Evolutionary conservation across 495 filamentous ascomycete species (phyloP).

Genomic region (Trichocladium antarcticum): DNA sequence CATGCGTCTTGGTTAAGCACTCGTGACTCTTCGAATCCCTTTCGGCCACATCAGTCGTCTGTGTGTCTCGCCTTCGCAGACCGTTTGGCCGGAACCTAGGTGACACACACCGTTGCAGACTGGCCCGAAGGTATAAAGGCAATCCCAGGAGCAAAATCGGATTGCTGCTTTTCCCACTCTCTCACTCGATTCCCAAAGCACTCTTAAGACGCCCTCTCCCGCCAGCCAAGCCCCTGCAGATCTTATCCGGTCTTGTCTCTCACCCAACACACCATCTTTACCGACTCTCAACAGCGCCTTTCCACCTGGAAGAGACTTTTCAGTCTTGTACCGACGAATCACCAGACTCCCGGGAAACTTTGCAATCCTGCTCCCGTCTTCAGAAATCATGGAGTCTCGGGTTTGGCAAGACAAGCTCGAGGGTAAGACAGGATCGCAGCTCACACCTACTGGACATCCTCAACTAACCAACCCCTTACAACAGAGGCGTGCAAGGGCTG

Average conservation of each 20-base stretch:
- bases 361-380: background rate
- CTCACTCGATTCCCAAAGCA: background rate
- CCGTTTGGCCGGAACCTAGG: conserved; percentile 7
- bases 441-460: background rate
- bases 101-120: conserved; percentile 5
- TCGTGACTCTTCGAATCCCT: conserved; percentile 28
- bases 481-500: conserved; percentile 46
- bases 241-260: background rate
- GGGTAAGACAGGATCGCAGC: conserved; percentile 5
- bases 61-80: conserved; percentile 15
- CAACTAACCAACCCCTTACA: background rate
- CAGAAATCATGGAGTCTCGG: conserved; percentile 14
- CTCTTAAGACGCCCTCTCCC: background rate
- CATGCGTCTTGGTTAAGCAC: conserved; percentile 16
- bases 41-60: conserved; percentile 30
- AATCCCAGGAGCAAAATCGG: conserved; percentile 13
- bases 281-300: background rate
- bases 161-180: background rate
- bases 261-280: background rate
- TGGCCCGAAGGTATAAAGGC: conserved; percentile 7
- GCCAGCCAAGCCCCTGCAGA: background rate
- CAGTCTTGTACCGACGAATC: background rate
- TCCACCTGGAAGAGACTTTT: background rate
- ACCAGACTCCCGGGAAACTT: background rate
- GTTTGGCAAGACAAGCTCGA: conserved; percentile 24